Conservation (phyloP, 805 yeast species). For the Kazachstania martiniae region DNA sequence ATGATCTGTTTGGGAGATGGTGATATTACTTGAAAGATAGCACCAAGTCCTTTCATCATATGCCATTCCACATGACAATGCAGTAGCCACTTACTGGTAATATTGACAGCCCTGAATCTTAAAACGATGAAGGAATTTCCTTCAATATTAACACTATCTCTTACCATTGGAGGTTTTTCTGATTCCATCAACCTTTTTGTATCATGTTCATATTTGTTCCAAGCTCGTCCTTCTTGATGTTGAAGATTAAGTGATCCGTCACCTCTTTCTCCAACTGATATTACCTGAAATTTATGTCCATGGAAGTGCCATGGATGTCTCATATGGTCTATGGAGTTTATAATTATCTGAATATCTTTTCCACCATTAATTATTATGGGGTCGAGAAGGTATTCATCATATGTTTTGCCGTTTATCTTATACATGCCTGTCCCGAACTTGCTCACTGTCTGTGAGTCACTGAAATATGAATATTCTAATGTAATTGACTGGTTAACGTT, state of each 20-base stretch:
- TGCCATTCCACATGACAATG: constrained; percentile 76
- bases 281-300: constrained; percentile 46
- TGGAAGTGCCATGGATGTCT: constrained; percentile 58
- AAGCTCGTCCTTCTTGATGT: constrained; percentile 32
- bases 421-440: constrained; percentile 38
- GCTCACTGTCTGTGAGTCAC: neutral
- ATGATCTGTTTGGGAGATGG: too few species aligned
- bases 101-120: constrained; percentile 51
- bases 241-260: constrained; percentile 29
- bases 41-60: constrained; percentile 51
- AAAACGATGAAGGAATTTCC: constrained; percentile 46
- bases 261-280: constrained; percentile 36
- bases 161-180: constrained; percentile 37
- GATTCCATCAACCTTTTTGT: constrained; percentile 15
- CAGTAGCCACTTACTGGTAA: constrained; percentile 73
- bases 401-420: constrained; percentile 41
- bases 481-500: too few species aligned
- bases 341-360: constrained; percentile 47
- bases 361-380: constrained; percentile 27
- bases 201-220: constrained; percentile 21
- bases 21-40: constrained; percentile 31
- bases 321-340: constrained; percentile 59
- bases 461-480: too few species aligned
- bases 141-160: constrained; percentile 57
- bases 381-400: constrained; percentile 43